Percentiles rank a stretch among this genome's conserved stretches.
phyloP scores from a whole-genome alignment of 2,329 filamentous ascomycete species.

The Penicillium griseofulvum region DNA sequence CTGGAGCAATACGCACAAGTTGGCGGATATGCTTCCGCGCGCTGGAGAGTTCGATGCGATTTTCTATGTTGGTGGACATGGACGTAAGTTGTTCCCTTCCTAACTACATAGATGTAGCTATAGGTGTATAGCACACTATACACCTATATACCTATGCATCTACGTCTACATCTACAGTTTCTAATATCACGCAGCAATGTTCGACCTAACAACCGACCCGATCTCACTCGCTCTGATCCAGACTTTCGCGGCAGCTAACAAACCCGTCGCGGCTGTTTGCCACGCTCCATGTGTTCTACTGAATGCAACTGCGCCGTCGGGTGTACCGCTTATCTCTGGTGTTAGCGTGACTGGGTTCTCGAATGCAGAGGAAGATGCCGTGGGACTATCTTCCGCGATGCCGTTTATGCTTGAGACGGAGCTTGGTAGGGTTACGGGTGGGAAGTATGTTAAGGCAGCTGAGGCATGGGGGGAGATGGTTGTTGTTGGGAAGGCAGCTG shows the following conservation, averaged over 20 bases:
- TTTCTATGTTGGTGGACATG: slow-evolving; percentile 60
- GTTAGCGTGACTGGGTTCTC: slow-evolving; percentile 49
- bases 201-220: slow-evolving; percentile 47
- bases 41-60: slow-evolving; percentile 63
- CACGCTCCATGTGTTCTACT: slow-evolving; percentile 48
- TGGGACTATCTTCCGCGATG: slow-evolving; percentile 40
- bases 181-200: slow-evolving; percentile 42
- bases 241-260: slow-evolving; percentile 49
- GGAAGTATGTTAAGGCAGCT: slow-evolving; percentile 47
- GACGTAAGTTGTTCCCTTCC: slow-evolving; percentile 42
- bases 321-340: slow-evolving; percentile 42
- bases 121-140: no score
- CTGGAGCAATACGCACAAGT: slow-evolving; percentile 62
- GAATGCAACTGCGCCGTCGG: slow-evolving; percentile 45
- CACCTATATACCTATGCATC: no score
- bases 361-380: slow-evolving; percentile 48
- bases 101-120: no score
- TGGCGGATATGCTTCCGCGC: slow-evolving; percentile 57
- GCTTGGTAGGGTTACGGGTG: slow-evolving; percentile 40
- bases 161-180: not conserved
- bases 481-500: slow-evolving; percentile 33
- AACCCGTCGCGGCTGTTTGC: slow-evolving; percentile 52
- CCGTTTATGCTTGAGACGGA: slow-evolving; percentile 50
- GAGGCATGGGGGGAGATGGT: slow-evolving; percentile 48
- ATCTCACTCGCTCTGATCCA: slow-evolving; percentile 47